Conservation (phyloP, 805 yeast species). For the Ogataea paradorogensis region DNA sequence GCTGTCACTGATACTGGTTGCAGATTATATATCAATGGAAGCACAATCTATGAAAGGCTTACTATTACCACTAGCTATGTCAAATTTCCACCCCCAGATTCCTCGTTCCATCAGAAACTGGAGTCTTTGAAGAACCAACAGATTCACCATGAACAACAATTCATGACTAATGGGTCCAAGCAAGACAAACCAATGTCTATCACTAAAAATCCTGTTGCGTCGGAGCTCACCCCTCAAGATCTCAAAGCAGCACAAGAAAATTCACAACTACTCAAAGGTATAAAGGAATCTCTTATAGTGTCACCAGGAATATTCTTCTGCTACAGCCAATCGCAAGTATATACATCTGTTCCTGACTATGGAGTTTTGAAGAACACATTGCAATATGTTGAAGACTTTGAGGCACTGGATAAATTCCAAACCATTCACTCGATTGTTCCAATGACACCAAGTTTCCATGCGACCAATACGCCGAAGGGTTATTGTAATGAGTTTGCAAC, state of each 20-base stretch:
- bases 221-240: slow-evolving; percentile 30
- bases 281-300: slow-evolving; percentile 57
- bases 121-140: slow-evolving; percentile 37
- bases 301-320: slow-evolving; percentile 88
- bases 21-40: slow-evolving; percentile 62
- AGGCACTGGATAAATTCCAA: slow-evolving; percentile 54
- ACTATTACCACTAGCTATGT: slow-evolving; percentile 36
- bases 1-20: slow-evolving; percentile 85
- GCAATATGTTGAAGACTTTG: slow-evolving; percentile 76
- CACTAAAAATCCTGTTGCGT: slow-evolving; percentile 29
- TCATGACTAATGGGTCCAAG: slow-evolving; percentile 15
- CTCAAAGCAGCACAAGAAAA: slow-evolving; percentile 55
- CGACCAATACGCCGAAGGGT: slow-evolving; percentile 74
- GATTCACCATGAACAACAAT: slow-evolving; percentile 35
- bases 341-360: slow-evolving; percentile 79
- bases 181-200: slow-evolving; percentile 15
- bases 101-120: slow-evolving; percentile 28
- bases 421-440: slow-evolving; percentile 71
- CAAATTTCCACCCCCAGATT: slow-evolving; percentile 45
- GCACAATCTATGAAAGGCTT: slow-evolving; percentile 35
- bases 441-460: slow-evolving; percentile 65
- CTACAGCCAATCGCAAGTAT: slow-evolving; percentile 48
- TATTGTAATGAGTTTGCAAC: slow-evolving; percentile 84
- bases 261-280: slow-evolving; percentile 52
- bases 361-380: slow-evolving; percentile 75